Conservation (phyloP, 176 grass and related monocot genomes). For the Oryza rufipogon region DNA sequence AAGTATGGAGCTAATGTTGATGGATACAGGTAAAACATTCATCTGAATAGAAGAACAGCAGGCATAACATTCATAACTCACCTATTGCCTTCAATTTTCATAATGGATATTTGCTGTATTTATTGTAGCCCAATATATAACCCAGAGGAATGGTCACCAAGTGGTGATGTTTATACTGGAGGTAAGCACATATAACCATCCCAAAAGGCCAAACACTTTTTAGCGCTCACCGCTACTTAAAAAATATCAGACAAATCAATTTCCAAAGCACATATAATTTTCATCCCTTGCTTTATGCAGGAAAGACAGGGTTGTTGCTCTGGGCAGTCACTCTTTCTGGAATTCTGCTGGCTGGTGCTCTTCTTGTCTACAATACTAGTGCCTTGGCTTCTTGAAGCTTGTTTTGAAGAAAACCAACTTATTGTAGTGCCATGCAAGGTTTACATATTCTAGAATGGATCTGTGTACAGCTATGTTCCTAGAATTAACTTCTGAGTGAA, state of each 20-base stretch:
- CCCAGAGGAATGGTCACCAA: conserved; percentile 72
- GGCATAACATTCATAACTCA: background rate
- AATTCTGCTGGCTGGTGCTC: conserved; percentile 73
- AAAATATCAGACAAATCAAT: conserved; percentile 8
- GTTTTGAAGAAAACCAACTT: background rate
- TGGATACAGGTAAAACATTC: conserved; percentile 53
- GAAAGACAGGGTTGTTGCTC: conserved; percentile 79
- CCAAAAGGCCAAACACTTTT: background rate
- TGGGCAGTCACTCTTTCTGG: conserved; percentile 82
- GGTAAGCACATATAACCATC: conserved; percentile 45
- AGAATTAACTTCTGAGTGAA: background rate
- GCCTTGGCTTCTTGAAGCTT: conserved; percentile 53
- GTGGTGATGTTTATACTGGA: conserved; percentile 80
- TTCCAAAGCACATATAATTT: background rate
- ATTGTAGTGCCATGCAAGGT: conserved; percentile 19
- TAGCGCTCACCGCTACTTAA: background rate
- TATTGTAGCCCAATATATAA: conserved; percentile 76
- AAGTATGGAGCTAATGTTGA: conserved; percentile 96
- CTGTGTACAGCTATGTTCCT: background rate
- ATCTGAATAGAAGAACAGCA: background rate
- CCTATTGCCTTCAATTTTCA: conserved; percentile 7
- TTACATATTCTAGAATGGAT: conserved; percentile 3
- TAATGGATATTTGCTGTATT: background rate
- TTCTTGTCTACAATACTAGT: conserved; percentile 92
- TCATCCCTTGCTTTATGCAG: conserved; percentile 52